phyloP scores from a whole-genome alignment of 2,329 filamentous ascomycete genomes.

The Catunica adiposa region DNA sequence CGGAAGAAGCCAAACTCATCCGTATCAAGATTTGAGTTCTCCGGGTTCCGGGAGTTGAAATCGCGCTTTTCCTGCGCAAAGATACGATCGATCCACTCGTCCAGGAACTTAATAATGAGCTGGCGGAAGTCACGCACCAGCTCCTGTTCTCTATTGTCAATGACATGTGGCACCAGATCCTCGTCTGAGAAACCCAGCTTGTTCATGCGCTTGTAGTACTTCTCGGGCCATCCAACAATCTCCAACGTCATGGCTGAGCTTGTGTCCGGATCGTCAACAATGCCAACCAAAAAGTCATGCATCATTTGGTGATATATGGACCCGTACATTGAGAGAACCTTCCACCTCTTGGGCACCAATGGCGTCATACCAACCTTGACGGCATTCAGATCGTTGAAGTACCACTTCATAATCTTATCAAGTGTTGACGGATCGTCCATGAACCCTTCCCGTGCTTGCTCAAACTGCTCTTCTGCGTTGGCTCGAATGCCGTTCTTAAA shows the following conservation, averaged over 20 bases:
- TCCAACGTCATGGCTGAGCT: constrained; percentile 75
- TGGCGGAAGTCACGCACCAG: constrained; percentile 85
- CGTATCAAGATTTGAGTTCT: constrained; percentile 60
- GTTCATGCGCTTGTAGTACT: constrained; percentile 90
- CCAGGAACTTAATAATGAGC: constrained; percentile 86
- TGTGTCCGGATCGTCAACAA: constrained; percentile 72
- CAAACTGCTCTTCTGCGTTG: constrained; percentile 58
- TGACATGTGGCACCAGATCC: constrained; percentile 67
- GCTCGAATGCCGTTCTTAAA: constrained; percentile 67
- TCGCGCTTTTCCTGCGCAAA: constrained; percentile 65
- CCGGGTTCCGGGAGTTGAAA: constrained; percentile 60
- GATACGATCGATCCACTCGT: constrained; percentile 96
- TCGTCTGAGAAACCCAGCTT: constrained; percentile 67
- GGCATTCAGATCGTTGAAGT: constrained; percentile 91
- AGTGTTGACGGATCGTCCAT: constrained; percentile 66
- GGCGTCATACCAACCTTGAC: constrained; percentile 84
- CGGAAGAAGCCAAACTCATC: constrained; percentile 84
- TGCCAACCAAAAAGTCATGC: constrained; percentile 77
- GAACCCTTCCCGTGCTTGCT: constrained; percentile 55
- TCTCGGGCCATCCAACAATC: constrained; percentile 87
- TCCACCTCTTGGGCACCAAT: constrained; percentile 93
- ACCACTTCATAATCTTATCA: constrained; percentile 86
- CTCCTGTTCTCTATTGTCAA: constrained; percentile 80
- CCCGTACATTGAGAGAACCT: constrained; percentile 77
- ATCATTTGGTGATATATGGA: constrained; percentile 86